Evolutionary conservation across 2,329 filamentous ascomycete genomes (phyloP).

Genomic region (Stemphylium beticola): DNA sequence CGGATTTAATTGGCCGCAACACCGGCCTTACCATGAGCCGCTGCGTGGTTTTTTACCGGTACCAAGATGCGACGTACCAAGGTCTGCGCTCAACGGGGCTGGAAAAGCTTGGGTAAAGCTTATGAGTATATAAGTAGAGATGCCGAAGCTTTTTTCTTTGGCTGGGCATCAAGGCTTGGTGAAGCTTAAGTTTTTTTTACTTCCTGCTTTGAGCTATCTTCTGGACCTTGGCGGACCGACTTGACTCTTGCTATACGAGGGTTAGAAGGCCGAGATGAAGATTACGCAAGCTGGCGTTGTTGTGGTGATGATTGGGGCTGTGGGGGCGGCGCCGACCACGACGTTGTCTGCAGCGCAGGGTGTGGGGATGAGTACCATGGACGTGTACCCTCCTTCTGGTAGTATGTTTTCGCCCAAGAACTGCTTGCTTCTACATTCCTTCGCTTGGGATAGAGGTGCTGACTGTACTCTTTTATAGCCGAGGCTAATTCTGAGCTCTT

Average conservation of each 20-base stretch:
- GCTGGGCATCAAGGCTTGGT: not conserved
- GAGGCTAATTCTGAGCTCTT: conserved; percentile 32
- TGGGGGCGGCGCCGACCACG: conserved; percentile 21
- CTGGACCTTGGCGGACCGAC: no score
- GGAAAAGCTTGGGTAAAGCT: not conserved
- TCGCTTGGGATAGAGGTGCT: not conserved
- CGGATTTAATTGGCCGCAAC: not conserved
- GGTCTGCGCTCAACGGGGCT: no score
- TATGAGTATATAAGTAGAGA: not conserved
- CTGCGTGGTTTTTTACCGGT: not conserved
- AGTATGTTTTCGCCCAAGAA: conserved; percentile 21
- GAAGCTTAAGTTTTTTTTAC: not conserved
- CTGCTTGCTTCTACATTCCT: not conserved
- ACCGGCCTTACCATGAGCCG: no score
- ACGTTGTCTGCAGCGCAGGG: conserved; percentile 22
- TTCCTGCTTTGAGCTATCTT: not conserved
- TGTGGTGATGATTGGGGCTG: conserved; percentile 11
- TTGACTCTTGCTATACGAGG: no score
- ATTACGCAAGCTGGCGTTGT: conserved; percentile 13
- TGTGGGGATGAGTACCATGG: conserved; percentile 24
- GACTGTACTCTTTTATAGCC: conserved; percentile 19
- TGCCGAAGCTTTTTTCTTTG: not conserved
- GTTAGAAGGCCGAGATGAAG: conserved; percentile 11
- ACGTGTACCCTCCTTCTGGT: conserved; percentile 32
- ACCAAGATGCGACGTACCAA: no score